Base-by-base conservation (phyloP, 331 rosid species). In the Malus hybrid region DNA sequence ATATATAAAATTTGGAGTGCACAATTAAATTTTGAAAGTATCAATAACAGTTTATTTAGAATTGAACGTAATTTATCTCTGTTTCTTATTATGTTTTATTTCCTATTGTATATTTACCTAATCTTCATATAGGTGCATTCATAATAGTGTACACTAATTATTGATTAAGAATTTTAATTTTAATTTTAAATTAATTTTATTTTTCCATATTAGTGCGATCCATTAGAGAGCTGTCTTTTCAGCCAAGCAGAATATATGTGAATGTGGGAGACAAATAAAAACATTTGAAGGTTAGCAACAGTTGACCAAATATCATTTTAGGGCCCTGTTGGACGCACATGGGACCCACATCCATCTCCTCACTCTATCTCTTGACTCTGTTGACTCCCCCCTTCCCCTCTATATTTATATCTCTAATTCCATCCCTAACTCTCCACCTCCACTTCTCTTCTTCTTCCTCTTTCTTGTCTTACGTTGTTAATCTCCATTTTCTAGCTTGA, bases 191-290 rank as follows among this genome's bases (percentile, higher is more conserved):
- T 42, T 42, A 0, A 42, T 42, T 42, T 42, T 42, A 8, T 31
- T 18, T 72, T 65, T 18, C 13, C 18, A 64, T 16, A 72, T 7
- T 31, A 75, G 77, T 39, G 69, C 80, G 77, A 76, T 84, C 73
- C 86, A 79, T 28, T 83, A 71, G 48, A 60, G 79, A 3, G 85
- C 76, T 84, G 91, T 81, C 80, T 80, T 76, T 87, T 87, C 87
- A 83, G 85, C 77, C 20, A 71, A 60, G 59, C 67, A 61, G 74
- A 79, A 79, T 33, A 31, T 31, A 72, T 57, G 39, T 3, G 85
- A 81, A 83, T 86, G 93, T 89, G 97, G 98, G 93, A 85, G 96
- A 91, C 97, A 90, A 81, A 28, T 85, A 78, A 73, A 89, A 89
- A 84, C 93, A 88, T 84, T 63, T 73, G 78, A 87, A 87, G 81